Percentiles rank a stretch among this genome's conserved stretches.
phyloP scores from a whole-genome alignment of 2,329 filamentous ascomycete genomes.

The Karstenula rhodostoma region DNA sequence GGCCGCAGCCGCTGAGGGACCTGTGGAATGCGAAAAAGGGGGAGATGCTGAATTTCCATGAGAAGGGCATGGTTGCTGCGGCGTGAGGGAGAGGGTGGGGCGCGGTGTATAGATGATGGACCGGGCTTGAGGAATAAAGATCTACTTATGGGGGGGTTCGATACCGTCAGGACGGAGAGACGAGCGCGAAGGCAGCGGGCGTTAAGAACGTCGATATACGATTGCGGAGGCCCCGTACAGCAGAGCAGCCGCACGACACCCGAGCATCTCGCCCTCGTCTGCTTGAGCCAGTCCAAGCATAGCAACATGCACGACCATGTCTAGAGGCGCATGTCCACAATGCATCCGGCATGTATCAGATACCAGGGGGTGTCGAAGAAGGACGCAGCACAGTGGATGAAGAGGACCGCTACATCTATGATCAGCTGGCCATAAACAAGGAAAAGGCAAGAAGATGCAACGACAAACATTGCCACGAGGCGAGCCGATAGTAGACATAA shows the following conservation, averaged over 20 bases:
- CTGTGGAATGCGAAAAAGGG: conserved; percentile 18
- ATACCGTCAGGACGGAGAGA: not conserved
- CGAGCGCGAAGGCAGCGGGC: not conserved
- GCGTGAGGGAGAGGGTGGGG: not conserved
- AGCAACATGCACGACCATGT: not conserved
- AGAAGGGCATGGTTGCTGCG: not conserved
- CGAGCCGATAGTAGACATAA: too few relatives aligned
- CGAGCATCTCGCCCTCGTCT: not conserved
- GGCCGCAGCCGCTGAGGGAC: conserved; percentile 18
- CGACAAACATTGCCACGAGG: too few relatives aligned
- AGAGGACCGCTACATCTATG: not conserved
- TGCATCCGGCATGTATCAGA: not conserved
- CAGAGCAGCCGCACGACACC: not conserved
- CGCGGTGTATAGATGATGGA: not conserved
- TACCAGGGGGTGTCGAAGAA: not conserved
- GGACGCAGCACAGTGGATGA: not conserved
- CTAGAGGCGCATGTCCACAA: not conserved
- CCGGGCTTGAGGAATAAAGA: not conserved
- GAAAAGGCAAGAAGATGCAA: not conserved
- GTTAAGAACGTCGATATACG: not conserved
- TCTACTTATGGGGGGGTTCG: not conserved
- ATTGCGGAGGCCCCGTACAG: not conserved
- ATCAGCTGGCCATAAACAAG: not conserved
- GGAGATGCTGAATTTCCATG: conserved; percentile 18
- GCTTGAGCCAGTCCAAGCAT: not conserved